Evolutionary conservation across 495 filamentous ascomycete species (phyloP).

Genomic region (Hyaloscypha finlandica): DNA sequence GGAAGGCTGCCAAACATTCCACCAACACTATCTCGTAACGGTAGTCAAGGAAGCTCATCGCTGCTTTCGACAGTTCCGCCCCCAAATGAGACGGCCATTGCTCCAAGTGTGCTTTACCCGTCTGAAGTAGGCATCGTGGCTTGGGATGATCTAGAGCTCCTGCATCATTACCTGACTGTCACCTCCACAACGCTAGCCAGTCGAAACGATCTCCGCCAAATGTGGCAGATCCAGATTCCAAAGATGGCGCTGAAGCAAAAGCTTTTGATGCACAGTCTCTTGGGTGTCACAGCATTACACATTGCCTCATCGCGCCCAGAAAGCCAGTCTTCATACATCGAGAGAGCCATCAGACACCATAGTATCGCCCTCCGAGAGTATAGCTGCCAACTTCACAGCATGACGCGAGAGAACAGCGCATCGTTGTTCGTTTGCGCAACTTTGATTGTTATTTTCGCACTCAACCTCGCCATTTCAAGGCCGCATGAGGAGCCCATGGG

Average conservation of each 20-base stretch:
- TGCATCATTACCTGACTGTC: conserved; percentile 19
- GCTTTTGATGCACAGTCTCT: conserved; percentile 15
- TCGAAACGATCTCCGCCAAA: conserved; percentile 10
- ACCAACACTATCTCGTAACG: neutral
- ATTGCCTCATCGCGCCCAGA: conserved; percentile 1
- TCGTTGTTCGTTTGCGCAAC: conserved; percentile 12
- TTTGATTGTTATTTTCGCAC: conserved; percentile 4
- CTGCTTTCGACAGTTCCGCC: neutral
- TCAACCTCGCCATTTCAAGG: neutral
- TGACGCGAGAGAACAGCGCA: conserved; percentile 3
- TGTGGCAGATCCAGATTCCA: conserved; percentile 13
- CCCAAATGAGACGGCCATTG: neutral
- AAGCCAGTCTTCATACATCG: neutral
- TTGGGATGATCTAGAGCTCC: conserved; percentile 21
- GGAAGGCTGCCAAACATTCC: neutral
- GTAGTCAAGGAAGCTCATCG: too few species aligned
- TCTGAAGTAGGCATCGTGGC: neutral
- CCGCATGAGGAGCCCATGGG: neutral
- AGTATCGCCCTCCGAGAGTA: conserved; percentile 9
- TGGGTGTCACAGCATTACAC: conserved; percentile 10
- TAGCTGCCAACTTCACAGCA: conserved; percentile 1
- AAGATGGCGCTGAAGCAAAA: conserved; percentile 3
- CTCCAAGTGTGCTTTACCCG: neutral
- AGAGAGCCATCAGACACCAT: conserved; percentile 10
- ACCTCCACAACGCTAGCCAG: conserved; percentile 17